Conservation (phyloP, 176 grass and related monocot species). For the Tuctoria greenei region DNA sequence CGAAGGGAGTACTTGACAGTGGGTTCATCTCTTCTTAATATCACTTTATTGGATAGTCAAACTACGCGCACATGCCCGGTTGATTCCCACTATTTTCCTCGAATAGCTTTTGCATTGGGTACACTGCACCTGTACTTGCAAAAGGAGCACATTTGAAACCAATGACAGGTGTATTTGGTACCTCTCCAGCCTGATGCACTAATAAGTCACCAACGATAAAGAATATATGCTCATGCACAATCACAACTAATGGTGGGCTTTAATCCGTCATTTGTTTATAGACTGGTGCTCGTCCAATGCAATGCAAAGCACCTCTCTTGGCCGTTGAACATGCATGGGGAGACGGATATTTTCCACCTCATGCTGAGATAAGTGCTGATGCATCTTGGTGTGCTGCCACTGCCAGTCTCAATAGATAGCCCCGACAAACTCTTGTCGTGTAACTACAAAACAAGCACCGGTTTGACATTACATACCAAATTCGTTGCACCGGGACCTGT, state of each 20-base stretch:
- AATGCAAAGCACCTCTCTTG: conserved; percentile 14
- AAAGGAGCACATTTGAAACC: conserved; percentile 33
- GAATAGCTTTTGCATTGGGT: conserved; percentile 27
- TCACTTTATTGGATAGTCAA: conserved; percentile 20
- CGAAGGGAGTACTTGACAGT: too few species aligned
- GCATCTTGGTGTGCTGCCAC: conserved; percentile 20
- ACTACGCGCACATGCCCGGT: conserved; percentile 38
- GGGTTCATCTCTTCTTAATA: conserved; percentile 25
- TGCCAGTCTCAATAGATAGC: conserved; percentile 25
- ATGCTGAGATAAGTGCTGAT: conserved; percentile 23
- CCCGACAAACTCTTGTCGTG: conserved; percentile 27
- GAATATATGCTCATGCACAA: conserved; percentile 11
- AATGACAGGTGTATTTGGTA: conserved; percentile 33
- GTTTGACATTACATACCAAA: conserved; percentile 37
- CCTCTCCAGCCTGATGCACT: conserved; percentile 10
- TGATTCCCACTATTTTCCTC: conserved; percentile 36
- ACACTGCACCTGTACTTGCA: conserved; percentile 26
- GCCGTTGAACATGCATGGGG: conserved; percentile 13
- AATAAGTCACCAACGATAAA: background rate
- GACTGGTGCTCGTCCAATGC: background rate
- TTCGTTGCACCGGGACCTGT: conserved; percentile 40
- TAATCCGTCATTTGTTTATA: background rate
- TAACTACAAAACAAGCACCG: conserved; percentile 31
- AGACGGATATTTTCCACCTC: conserved; percentile 29
- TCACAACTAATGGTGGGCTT: conserved; percentile 10